Conservation (phyloP, 2,329 filamentous ascomycete genomes). For the Botrytis cinerea region DNA sequence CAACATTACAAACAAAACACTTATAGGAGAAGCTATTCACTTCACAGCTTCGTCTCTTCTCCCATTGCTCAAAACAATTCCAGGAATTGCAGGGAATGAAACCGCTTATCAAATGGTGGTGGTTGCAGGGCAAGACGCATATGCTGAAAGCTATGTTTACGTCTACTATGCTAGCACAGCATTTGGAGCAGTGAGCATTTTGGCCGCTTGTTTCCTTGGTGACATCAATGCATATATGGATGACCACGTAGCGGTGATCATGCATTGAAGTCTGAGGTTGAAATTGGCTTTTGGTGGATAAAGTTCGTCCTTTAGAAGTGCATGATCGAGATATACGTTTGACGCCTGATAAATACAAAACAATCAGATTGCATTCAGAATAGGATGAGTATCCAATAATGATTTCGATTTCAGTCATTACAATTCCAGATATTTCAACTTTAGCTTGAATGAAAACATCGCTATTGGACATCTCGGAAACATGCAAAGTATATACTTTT, state of each 20-base stretch:
- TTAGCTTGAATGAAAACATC: background rate
- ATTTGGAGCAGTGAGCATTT: slow-evolving; percentile 57
- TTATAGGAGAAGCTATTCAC: slow-evolving; percentile 50
- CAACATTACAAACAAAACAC: slow-evolving; percentile 47
- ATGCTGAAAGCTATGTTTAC: slow-evolving; percentile 23
- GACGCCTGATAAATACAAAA: background rate
- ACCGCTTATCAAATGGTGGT: slow-evolving; percentile 53
- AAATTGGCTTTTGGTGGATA: background rate
- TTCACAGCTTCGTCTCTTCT: slow-evolving; percentile 35
- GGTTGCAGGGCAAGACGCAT: slow-evolving; percentile 48
- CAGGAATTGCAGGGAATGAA: slow-evolving; percentile 49
- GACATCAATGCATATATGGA: slow-evolving; percentile 54
- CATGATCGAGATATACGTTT: background rate
- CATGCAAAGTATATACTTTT: background rate
- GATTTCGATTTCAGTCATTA: background rate
- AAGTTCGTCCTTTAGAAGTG: background rate
- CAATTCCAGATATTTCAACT: background rate
- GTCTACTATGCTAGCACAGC: slow-evolving; percentile 53
- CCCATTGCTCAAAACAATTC: slow-evolving; percentile 44
- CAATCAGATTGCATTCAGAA: background rate
- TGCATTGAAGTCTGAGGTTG: background rate
- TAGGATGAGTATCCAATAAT: background rate
- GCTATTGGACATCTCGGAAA: background rate
- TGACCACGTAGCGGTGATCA: slow-evolving; percentile 26
- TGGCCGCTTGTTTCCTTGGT: slow-evolving; percentile 58